Conservation (phyloP, 306 rosid genomes). For the Erythrophleum fordii region DNA sequence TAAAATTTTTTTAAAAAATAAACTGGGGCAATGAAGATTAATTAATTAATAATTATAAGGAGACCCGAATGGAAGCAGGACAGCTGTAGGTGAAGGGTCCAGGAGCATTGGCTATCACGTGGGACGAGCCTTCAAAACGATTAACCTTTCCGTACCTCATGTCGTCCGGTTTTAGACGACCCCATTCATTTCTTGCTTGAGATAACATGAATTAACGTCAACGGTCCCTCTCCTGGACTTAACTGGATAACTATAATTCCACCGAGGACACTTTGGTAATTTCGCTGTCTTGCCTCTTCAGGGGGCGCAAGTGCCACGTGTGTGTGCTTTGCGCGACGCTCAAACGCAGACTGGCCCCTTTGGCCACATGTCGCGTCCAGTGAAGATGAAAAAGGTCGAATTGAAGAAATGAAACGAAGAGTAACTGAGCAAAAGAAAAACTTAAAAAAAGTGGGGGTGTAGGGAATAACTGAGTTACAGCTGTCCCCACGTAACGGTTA, state of each 20-base stretch:
- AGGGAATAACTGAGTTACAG: conserved; percentile 11
- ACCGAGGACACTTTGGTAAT: conserved; percentile 10
- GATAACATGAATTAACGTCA: neutral
- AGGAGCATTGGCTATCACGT: conserved; percentile 39
- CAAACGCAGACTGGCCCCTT: conserved; percentile 36
- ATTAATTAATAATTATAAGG: neutral
- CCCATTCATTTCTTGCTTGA: neutral
- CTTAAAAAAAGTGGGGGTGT: too few relatives aligned
- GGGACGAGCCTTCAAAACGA: neutral
- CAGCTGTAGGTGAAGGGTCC: neutral
- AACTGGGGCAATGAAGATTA: neutral
- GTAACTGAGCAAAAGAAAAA: neutral
- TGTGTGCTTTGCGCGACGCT: conserved; percentile 41
- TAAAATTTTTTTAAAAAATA: too few relatives aligned
- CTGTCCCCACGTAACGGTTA: conserved; percentile 47
- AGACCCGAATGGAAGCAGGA: neutral
- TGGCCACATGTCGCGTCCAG: conserved; percentile 41
- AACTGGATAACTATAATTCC: neutral
- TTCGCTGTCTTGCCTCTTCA: conserved; percentile 39
- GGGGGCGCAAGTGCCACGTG: conserved; percentile 69
- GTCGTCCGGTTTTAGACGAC: neutral
- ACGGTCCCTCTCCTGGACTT: neutral
- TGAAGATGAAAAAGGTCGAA: neutral
- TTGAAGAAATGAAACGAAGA: neutral
- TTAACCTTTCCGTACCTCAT: neutral